Evolutionary conservation across 345 rosid genomes (phyloP).

Genomic region (Eucalyptus tenuipes): DNA sequence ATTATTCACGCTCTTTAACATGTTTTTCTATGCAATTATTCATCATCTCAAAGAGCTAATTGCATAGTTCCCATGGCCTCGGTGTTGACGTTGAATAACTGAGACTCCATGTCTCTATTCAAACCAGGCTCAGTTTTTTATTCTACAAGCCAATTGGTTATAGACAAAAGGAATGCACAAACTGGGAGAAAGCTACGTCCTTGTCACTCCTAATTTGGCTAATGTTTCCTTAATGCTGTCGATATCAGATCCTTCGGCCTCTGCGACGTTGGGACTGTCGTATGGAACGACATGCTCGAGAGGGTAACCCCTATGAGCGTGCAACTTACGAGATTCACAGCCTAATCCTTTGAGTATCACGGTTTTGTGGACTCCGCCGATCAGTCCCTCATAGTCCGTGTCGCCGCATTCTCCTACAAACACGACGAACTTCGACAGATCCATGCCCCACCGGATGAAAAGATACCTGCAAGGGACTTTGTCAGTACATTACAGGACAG

Average conservation of each 20-base stretch:
- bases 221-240: not conserved
- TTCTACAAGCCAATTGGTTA: not conserved
- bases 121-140: not conserved
- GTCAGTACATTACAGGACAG: not conserved
- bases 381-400: conserved; percentile 88
- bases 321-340: conserved; percentile 34
- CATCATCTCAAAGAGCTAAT: not conserved
- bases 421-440: conserved; percentile 68
- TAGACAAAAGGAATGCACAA: not conserved
- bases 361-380: conserved; percentile 78
- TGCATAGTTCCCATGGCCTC: not conserved
- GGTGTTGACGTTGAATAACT: not conserved
- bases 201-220: not conserved
- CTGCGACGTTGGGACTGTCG: conserved; percentile 51
- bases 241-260: not conserved
- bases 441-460: conserved; percentile 85
- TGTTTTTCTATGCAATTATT: not conserved
- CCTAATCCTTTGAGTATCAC: conserved; percentile 62
- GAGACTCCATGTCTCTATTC: not conserved
- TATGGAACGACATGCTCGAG: conserved; percentile 64
- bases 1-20: rapidly evolving
- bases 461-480: conserved; percentile 43
- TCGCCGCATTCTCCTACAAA: conserved; percentile 89
- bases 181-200: not conserved
- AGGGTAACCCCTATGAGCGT: conserved; percentile 60